Evolutionary conservation across 2,329 filamentous ascomycete genomes (phyloP), one percentile per base, ranked within the genome.

Genomic region (Hypoxylon sp.): DNA sequence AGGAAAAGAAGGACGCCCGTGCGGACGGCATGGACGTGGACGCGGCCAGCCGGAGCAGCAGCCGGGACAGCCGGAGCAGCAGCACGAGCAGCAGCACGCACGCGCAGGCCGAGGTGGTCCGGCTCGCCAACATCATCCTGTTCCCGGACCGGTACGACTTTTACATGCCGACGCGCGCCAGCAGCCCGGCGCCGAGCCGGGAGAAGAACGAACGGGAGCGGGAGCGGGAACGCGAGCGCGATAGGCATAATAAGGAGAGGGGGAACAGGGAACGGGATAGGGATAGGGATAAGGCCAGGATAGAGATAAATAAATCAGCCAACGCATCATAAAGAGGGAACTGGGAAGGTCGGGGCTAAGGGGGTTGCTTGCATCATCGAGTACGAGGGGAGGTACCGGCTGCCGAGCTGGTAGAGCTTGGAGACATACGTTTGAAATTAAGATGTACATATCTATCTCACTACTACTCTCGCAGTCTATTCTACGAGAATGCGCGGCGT

Each of bases 91-190:
- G 59, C 30, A 70, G 66, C 22, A 78, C 76, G 8, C 74, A 78
- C 24, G 81, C 81, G 2, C 83, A 86, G 73, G 79, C 80, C 2
- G 84, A 86, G 70, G 81, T 86, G 0, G 79, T 85, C 11, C 75
- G 82, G 37, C 75, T 86, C 37, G 84, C 84, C 20, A 87, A 86
- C 70, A 84, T 84, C 56, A 86, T 87, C 54, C 73, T 86, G 26
- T 86, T 86, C 65, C 84, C 84, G 2, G 83, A 85, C 62, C 76
- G 79, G 15, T 84, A 81, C 64, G 80, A 81, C 68, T 81, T 82
- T 60, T 82, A 80, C 70, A 81, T 81, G 77, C 77, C 79, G 11
- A 80, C 78, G 56, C 53, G 74, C 2, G 70, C 71, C 32, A 74
- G 73, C 59, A 74, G 71, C 55, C 73, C 73, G 0, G 68, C 64